phyloP scores from a whole-genome alignment of 768 basidiomycete species.

The Leccinum fibrillosum region DNA sequence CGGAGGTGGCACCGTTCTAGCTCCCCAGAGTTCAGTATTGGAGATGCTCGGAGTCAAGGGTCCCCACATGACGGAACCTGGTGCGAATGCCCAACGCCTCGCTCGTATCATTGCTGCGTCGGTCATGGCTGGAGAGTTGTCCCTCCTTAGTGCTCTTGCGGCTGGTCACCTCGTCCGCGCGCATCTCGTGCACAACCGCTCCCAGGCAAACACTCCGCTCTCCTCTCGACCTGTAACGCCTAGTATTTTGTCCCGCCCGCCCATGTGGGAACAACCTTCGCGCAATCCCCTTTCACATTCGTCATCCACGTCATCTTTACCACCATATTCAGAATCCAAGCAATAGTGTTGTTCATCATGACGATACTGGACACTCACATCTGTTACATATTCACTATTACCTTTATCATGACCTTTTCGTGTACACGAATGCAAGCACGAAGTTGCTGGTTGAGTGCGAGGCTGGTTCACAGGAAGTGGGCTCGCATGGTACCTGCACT shows the following conservation, averaged over 20 bases:
- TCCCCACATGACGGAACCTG: constrained; percentile 82
- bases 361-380: no score
- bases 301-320: no score
- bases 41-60: constrained; percentile 94
- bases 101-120: constrained; percentile 87
- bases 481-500: background rate
- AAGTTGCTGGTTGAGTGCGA: background rate
- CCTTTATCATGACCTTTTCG: no score
- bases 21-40: constrained; percentile 85
- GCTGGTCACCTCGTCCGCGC: constrained; percentile 94
- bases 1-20: constrained; percentile 92
- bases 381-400: no score
- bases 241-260: no score
- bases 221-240: no score
- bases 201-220: constrained; percentile 74
- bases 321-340: no score
- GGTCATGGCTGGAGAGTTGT: constrained; percentile 98
- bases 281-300: no score
- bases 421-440: background rate
- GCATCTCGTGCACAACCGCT: constrained; percentile 90
- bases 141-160: constrained; percentile 86
- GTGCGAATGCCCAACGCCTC: constrained; percentile 84
- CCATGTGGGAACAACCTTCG: no score
- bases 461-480: background rate
- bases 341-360: no score